Evolutionary conservation across 768 basidiomycete genomes (phyloP), one percentile per base, ranked within the genome.

Genomic region (Udeniomyces megalosporus): DNA sequence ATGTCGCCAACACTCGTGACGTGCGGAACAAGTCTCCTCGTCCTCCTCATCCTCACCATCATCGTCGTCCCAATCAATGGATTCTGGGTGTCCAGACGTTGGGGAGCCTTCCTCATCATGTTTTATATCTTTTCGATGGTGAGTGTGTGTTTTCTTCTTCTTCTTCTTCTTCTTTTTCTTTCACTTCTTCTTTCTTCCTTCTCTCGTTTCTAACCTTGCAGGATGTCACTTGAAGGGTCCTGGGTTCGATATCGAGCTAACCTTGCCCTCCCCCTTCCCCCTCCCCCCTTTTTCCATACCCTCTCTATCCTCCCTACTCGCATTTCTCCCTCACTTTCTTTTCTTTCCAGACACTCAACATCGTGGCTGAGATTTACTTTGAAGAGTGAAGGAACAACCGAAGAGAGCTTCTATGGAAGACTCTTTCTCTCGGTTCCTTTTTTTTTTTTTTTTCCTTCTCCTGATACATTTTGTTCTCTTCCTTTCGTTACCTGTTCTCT

Each of bases 31-130:
- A 90, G 92, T 8, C 77, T 99, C n/a, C 78, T 99, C 8, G 70
- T 76, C 42, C 75, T 99, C 11, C 77, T 99, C 12, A 68, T 81
- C 17, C 76, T 80, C 26, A 97, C 91, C 3, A 74, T 93, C 44
- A 49, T 92, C 53, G 81, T 85, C 67, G 88, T 97, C 0, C 92
- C 95, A 0, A 70, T 84, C 60, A 92, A 95, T 68, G 82, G 80
- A 31, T 97, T 85, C 70, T 77, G 80, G 68, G 79, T 97, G 50
- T 83, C 86, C 44, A 77, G 84, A 57, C 75, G 78, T 52, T 96
- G 90, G 90, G 92, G 90, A 0, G 67, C 84, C 29, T 80, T 86
- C 68, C 77, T 96, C 67, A 83, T 95, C 49, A 69, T 74, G 10
- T 81, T 80, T 20, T 97, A 97, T 70, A 68, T 78, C 31, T 76